Evolutionary conservation across 1,284 basidiomycete species (phyloP).

Genomic region (Ustilago tritici): DNA sequence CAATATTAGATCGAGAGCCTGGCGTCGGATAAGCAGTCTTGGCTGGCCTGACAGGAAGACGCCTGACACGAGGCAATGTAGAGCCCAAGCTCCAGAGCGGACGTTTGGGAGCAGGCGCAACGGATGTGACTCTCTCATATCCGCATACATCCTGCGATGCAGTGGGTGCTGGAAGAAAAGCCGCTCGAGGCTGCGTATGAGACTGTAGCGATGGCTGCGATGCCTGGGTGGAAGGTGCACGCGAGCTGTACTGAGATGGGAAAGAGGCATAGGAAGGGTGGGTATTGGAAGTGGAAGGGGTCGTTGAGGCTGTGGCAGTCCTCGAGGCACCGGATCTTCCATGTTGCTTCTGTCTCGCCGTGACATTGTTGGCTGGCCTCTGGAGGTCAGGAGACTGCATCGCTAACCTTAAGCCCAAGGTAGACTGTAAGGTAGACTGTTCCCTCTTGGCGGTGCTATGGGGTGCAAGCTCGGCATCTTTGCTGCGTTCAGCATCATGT

Average conservation of each 20-base stretch:
- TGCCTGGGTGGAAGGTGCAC: not conserved
- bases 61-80: constrained; percentile 22
- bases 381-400: too few species aligned
- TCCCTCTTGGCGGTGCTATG: not conserved
- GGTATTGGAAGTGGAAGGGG: constrained; percentile 7
- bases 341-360: constrained; percentile 4
- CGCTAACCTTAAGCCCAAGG: too few species aligned
- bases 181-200: not conserved
- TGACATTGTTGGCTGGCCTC: constrained; percentile 7
- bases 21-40: constrained; percentile 24
- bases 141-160: constrained; percentile 8
- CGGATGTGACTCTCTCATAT: constrained; percentile 26
- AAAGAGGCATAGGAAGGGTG: constrained; percentile 14
- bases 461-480: not conserved
- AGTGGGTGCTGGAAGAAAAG: not conserved
- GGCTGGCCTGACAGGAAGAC: constrained; percentile 14
- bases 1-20: constrained; percentile 20
- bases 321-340: constrained; percentile 1
- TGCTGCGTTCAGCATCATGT: not conserved
- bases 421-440: not conserved
- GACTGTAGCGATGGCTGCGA: constrained; percentile 10
- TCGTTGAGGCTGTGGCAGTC: not conserved
- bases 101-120: constrained; percentile 27
- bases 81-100: constrained; percentile 30
- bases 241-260: constrained; percentile 8